Evolutionary conservation across 192 early-diverging fungal species (phyloP), one percentile per base, ranked within the genome.

Genomic region (Podila epicladia): DNA sequence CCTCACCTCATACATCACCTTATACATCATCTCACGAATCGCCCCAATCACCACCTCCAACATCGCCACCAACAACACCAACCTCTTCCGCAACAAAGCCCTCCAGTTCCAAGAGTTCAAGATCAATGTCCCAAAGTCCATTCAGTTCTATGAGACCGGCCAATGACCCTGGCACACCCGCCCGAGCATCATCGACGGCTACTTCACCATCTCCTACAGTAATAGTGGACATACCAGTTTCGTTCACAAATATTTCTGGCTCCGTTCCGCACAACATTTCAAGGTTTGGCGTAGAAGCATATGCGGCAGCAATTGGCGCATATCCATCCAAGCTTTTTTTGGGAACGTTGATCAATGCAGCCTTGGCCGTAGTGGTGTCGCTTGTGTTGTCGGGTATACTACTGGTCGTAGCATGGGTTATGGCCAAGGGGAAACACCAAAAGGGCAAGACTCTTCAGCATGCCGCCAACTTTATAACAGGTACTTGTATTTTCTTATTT

Each of bases 301-400:
- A 80, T 55, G 77, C 77, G 19, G 77, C 77, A 9, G 77, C 77
- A 48, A 64, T 80, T 22, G 77, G 77, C 12, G 77, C 77, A 11
- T 69, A 55, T 31, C 71, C 77, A 8, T 51, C 77, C 3, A 17
- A 71, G 15, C 49, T 74, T 2, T 72, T 72, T 28, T 62, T 73
- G 15, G 61, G 72, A 24, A 82, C 73, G 4, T 20, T 73, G n/a
- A 77, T 73, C 29, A 80, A 80, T 26, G 31, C 57, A 15, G 32
- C 73, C 20, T 38, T 80, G 38, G 70, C 71, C 3, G 71, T 41
- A 64, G 67, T 71, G 8, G 58, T 20, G 1, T 58, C 77, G 12
- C 38, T 80, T 15, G 69, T 80, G 20, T 11, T 80, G 15, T 72
- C 77, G 8, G 67, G 62, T 22, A 26, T 72, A 12, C 0, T 64